Conservation (phyloP, 1,284 basidiomycete genomes). For the Meripilus lineatus region DNA sequence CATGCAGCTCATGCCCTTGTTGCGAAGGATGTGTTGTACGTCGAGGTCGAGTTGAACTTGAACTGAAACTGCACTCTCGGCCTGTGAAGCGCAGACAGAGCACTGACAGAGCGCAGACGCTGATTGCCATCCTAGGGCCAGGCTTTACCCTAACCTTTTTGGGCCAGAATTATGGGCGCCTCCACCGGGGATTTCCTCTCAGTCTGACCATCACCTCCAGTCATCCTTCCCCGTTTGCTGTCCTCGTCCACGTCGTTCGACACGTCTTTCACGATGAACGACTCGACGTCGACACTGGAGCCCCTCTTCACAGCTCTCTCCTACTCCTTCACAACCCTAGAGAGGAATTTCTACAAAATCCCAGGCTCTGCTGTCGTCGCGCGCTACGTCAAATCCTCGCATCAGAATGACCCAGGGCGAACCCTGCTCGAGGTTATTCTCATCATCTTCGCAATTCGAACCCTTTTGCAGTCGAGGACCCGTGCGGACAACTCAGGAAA, state of each 20-base stretch:
- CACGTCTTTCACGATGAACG: constrained; percentile 28
- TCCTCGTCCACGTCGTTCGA: constrained; percentile 18
- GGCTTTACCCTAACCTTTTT: too few relatives aligned
- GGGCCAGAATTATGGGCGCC: too few relatives aligned
- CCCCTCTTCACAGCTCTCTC: constrained; percentile 59
- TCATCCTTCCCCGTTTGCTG: constrained; percentile 8
- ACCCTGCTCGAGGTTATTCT: constrained; percentile 90
- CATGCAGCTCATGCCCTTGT: constrained; percentile 23
- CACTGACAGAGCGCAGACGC: too few relatives aligned
- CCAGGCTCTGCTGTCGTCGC: constrained; percentile 89
- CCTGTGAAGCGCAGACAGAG: too few relatives aligned
- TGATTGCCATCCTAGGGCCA: too few relatives aligned
- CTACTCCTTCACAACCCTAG: constrained; percentile 45
- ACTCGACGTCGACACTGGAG: constrained; percentile 40
- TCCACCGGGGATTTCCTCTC: background rate
- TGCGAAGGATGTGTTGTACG: constrained; percentile 14
- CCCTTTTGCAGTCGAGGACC: constrained; percentile 85
- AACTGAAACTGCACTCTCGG: too few relatives aligned
- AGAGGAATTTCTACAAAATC: constrained; percentile 65
- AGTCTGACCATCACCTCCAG: too few relatives aligned
- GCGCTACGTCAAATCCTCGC: constrained; percentile 88
- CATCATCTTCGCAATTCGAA: constrained; percentile 85
- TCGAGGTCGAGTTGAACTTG: constrained; percentile 7
- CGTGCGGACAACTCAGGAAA: constrained; percentile 82
- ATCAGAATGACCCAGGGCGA: constrained; percentile 89